phyloP scores from a whole-genome alignment of 768 basidiomycete genomes.

The Boletus edulis region DNA sequence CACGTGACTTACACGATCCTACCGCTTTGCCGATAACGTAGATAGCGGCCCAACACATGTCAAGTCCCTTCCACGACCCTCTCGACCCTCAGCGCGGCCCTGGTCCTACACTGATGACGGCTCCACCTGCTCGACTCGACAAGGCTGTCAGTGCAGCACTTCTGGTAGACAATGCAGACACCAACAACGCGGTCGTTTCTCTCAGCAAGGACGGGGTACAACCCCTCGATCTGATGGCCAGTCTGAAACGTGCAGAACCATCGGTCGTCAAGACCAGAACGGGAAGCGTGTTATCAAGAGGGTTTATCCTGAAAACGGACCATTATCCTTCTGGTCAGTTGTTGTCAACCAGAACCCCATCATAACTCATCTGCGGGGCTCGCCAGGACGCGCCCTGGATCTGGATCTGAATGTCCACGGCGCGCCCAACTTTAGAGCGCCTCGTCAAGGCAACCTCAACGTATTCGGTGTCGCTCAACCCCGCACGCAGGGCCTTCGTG shows the following conservation, averaged over 20 bases:
- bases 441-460: constrained; percentile 74
- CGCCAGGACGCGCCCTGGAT: constrained; percentile 78
- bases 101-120: constrained; percentile 7
- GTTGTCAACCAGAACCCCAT: not conserved
- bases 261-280: constrained; percentile 79
- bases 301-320: constrained; percentile 95
- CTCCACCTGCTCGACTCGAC: constrained; percentile 4
- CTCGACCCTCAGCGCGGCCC: not conserved
- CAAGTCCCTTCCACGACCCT: not conserved
- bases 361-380: constrained; percentile 1
- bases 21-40: not conserved
- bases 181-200: not conserved
- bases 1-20: constrained; percentile 5
- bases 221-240: constrained; percentile 59
- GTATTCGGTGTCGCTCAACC: constrained; percentile 97
- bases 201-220: constrained; percentile 9
- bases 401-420: constrained; percentile 91
- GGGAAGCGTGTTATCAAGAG: constrained; percentile 81
- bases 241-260: constrained; percentile 62
- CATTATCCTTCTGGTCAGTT: constrained; percentile 71
- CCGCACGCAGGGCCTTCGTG: constrained; percentile 85
- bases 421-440: constrained; percentile 92
- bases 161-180: not conserved
- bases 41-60: not conserved
- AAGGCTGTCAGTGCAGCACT: not conserved